phyloP scores from a whole-genome alignment of 768 basidiomycete species.

The Clavulina sp. region DNA sequence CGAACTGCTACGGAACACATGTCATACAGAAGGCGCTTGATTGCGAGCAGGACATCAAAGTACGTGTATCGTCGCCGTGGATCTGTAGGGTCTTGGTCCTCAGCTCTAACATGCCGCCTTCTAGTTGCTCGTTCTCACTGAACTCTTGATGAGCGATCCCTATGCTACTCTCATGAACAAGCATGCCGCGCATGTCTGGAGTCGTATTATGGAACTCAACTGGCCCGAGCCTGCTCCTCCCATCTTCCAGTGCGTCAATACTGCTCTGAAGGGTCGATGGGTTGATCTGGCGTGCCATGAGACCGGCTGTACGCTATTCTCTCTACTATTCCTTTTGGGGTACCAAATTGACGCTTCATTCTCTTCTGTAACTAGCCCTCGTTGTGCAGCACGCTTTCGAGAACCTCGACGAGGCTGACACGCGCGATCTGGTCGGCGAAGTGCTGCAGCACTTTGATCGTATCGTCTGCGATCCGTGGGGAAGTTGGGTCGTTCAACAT shows the following conservation, averaged over 20 bases:
- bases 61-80: conserved; percentile 2
- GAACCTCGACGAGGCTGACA: conserved; percentile 13
- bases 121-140: conserved; percentile 56
- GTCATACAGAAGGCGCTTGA: conserved; percentile 81
- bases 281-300: conserved; percentile 79
- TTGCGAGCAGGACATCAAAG: conserved; percentile 71
- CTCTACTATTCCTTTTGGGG: not conserved
- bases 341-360: not conserved
- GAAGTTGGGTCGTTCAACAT: conserved; percentile 22
- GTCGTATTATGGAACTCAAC: conserved; percentile 78
- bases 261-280: conserved; percentile 77
- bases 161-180: conserved; percentile 78
- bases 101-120: not conserved
- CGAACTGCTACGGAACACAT: conserved; percentile 79
- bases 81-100: not conserved
- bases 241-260: conserved; percentile 79
- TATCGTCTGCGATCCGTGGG: conserved; percentile 78
- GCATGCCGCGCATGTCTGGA: conserved; percentile 85
- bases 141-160: conserved; percentile 68
- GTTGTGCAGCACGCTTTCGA: conserved; percentile 14
- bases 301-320: conserved; percentile 45
- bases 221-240: conserved; percentile 80
- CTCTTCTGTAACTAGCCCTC: conserved; percentile 2
- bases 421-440: conserved; percentile 12
- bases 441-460: conserved; percentile 33